Conservation (phyloP, 2,329 filamentous ascomycete genomes). For the Colletotrichum tropicicola region DNA sequence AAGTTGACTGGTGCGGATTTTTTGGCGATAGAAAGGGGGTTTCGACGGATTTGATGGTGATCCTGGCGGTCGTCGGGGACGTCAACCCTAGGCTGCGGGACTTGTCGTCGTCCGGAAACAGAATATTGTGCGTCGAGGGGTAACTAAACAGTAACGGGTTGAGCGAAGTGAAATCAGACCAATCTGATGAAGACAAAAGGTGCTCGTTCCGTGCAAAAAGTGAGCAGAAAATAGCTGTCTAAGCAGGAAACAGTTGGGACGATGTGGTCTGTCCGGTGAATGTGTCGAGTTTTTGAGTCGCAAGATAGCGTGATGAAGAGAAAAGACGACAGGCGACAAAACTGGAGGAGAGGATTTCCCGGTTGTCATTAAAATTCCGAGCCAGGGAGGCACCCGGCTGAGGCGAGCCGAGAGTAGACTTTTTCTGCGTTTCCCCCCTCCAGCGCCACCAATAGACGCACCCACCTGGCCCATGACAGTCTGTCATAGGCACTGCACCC, state of each 20-base stretch:
- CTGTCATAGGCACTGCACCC: too few species aligned
- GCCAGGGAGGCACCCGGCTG: conserved; percentile 16
- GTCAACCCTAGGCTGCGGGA: conserved; percentile 6
- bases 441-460: too few species aligned
- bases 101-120: conserved; percentile 5
- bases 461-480: too few species aligned
- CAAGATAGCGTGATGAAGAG: background rate
- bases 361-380: conserved; percentile 21
- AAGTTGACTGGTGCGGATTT: too few species aligned
- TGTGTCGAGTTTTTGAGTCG: background rate
- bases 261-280: conserved; percentile 3
- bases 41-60: background rate
- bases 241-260: background rate
- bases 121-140: background rate
- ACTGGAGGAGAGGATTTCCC: conserved; percentile 22
- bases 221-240: conserved; percentile 3
- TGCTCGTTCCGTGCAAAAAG: background rate
- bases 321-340: background rate
- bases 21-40: too few species aligned
- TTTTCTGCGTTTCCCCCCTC: too few species aligned
- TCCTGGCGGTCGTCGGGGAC: background rate
- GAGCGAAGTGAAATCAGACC: conserved; percentile 12
- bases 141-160: background rate
- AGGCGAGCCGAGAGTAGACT: conserved; percentile 2
- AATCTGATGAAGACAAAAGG: background rate